Evolutionary conservation across 805 yeast species (phyloP), one percentile per base, ranked within the genome.

Genomic region (Candida peoriensis): DNA sequence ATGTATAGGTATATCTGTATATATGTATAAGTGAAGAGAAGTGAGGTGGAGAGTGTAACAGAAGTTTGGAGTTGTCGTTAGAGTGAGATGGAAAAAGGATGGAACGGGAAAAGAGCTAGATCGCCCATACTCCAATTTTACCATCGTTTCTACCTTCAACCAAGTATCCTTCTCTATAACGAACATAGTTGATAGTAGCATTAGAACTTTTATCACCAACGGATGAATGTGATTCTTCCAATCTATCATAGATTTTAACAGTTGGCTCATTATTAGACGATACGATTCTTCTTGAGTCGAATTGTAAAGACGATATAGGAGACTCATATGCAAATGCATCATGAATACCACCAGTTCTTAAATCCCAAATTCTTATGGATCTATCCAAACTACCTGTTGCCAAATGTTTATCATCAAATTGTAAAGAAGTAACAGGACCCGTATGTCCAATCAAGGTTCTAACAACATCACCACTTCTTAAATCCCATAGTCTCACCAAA

Each of bases 401-500:
- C 24, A 82, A 56, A 48, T 75, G 73, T 30, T 61, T 62, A n/a
- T 76, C 78, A 50, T 81, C 87, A 55, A 82, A 82, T 49, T 80
- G 82, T 27, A 82, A 60, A 23, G 78, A 64, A 0, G 87, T 74
- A 8, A 82, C 74, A 2, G 87, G 74, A 1, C 77, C 80, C 3
- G 84, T 76, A 52, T 81, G 89, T 0, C 90, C 89, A 24, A 69
- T 60, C 15, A 80, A 55, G 10, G 76, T 65, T 42, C 81, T 60
- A 28, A 76, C 74, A 13, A 78, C 78, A 43, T 76, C 80, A 4
- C 87, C 87, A 17, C 76, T 64, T 48, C 93, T 66, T 41, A 82
- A 56, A 58, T 82, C 93, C 89, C 90, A 82, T 16, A 82, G 59
- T 34, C 93, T 60, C 2, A 82, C 86, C 6, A 77, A 55, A 1